A percentile compares a stretch with the other conserved stretches of the same genome.
Evolutionary conservation across 108 stramenopile genomes (phyloP).

Genomic region (Fragilaria crotonensis): DNA sequence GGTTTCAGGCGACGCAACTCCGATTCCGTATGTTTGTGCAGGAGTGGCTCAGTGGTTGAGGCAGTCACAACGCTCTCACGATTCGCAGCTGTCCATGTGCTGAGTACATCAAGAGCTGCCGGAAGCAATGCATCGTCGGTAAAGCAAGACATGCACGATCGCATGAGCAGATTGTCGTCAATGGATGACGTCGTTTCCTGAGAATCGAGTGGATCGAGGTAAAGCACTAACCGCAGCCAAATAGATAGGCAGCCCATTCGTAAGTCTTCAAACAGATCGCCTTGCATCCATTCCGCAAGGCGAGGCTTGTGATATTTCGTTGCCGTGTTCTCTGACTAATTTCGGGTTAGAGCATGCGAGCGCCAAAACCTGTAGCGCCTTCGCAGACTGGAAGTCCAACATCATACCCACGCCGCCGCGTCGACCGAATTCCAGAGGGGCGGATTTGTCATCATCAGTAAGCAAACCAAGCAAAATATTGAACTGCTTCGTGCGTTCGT

Average conservation of each 20-base stretch:
- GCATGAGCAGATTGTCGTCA: not conserved
- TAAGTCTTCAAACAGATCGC: not conserved
- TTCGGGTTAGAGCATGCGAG: not conserved
- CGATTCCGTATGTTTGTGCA: slow-evolving; percentile 19
- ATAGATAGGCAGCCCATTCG: slow-evolving; percentile 19
- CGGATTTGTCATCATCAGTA: slow-evolving; percentile 38
- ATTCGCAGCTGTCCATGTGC: slow-evolving; percentile 71
- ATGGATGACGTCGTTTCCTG: slow-evolving; percentile 18
- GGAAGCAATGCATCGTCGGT: slow-evolving; percentile 28
- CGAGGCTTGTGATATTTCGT: not conserved
- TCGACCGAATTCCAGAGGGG: slow-evolving; percentile 65
- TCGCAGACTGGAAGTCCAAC: slow-evolving; percentile 17
- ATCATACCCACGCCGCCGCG: slow-evolving; percentile 48
- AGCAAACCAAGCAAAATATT: slow-evolving; percentile 54
- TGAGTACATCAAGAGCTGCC: slow-evolving; percentile 64
- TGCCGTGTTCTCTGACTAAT: not conserved
- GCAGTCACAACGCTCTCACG: slow-evolving; percentile 46
- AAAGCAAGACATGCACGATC: not conserved
- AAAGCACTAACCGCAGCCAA: slow-evolving; percentile 52
- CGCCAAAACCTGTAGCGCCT: slow-evolving; percentile 2
- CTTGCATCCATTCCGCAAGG: slow-evolving; percentile 1
- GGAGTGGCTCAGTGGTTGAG: slow-evolving; percentile 10
- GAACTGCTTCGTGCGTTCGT: slow-evolving; percentile 17
- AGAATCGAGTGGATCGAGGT: slow-evolving; percentile 58
- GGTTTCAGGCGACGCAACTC: slow-evolving; percentile 62